Evolutionary conservation across 805 yeast genomes (phyloP).

Genomic region (Metschnikowia henanensis): DNA sequence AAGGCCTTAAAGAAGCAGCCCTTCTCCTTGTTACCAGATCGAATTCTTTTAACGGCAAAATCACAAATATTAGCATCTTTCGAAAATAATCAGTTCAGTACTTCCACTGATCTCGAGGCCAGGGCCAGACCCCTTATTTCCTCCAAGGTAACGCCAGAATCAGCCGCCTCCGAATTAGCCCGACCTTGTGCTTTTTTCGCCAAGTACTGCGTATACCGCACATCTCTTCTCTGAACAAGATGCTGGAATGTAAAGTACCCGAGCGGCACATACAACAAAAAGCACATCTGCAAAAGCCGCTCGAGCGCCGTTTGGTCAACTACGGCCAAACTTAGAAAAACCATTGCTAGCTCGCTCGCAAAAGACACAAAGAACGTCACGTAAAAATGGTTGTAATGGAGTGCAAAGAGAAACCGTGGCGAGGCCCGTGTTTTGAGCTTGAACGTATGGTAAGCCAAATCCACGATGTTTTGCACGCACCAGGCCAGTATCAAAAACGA

Average conservation of each 20-base stretch:
- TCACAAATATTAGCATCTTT: too few species aligned
- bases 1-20: too few species aligned
- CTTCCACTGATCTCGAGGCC: too few species aligned
- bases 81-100: too few species aligned
- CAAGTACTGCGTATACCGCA: slow-evolving; percentile 23
- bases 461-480: slow-evolving; percentile 34
- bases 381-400: slow-evolving; percentile 35
- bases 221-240: slow-evolving; percentile 22
- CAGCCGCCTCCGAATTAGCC: background rate
- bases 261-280: slow-evolving; percentile 36
- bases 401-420: slow-evolving; percentile 36
- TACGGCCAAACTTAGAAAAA: slow-evolving; percentile 37
- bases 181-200: slow-evolving; percentile 18
- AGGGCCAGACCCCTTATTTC: too few species aligned
- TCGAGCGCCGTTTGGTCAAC: slow-evolving; percentile 28
- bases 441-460: slow-evolving; percentile 37
- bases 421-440: slow-evolving; percentile 34
- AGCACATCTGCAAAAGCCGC: slow-evolving; percentile 23
- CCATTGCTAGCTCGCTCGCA: slow-evolving; percentile 34
- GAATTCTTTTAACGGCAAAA: too few species aligned
- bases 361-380: slow-evolving; percentile 35
- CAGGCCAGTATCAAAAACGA: slow-evolving; percentile 38
- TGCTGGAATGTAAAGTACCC: slow-evolving; percentile 37
- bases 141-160: background rate
- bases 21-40: too few species aligned